Evolutionary conservation across 495 filamentous ascomycete species (phyloP).

Genomic region (Xylaria scruposa): DNA sequence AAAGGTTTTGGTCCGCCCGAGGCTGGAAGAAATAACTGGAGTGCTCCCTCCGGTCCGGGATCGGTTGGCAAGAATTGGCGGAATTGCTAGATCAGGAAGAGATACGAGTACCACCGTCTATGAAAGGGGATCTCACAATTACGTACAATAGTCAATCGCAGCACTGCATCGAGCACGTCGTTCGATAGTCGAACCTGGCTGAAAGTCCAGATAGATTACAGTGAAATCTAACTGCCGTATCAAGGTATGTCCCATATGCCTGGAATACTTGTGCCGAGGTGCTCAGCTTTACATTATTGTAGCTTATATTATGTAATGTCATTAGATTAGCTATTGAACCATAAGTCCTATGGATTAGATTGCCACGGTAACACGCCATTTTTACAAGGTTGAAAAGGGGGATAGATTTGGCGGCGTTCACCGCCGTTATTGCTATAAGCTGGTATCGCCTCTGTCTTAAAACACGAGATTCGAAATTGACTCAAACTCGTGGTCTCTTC

Average conservation of each 20-base stretch:
- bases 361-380: not conserved
- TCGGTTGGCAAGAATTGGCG: not conserved
- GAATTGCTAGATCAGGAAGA: not conserved
- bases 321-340: not conserved
- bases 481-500: constrained; percentile 9
- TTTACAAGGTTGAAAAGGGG: constrained; percentile 13
- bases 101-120: not conserved
- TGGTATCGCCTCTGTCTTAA: constrained; percentile 4
- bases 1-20: not conserved
- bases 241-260: not conserved
- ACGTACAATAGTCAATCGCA: not conserved
- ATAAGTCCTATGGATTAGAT: not conserved
- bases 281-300: not conserved
- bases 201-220: constrained; percentile 1
- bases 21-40: not conserved
- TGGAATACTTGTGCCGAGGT: not conserved
- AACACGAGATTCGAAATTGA: constrained; percentile 19
- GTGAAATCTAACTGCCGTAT: not conserved
- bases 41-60: not conserved
- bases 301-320: constrained; percentile 7
- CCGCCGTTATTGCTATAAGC: constrained; percentile 3
- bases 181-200: not conserved
- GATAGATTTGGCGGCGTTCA: constrained; percentile 1
- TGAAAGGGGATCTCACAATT: not conserved
- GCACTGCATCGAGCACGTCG: too few species aligned